phyloP scores from a whole-genome alignment of 495 filamentous ascomycete genomes.

The Elasticomyces elasticus region DNA sequence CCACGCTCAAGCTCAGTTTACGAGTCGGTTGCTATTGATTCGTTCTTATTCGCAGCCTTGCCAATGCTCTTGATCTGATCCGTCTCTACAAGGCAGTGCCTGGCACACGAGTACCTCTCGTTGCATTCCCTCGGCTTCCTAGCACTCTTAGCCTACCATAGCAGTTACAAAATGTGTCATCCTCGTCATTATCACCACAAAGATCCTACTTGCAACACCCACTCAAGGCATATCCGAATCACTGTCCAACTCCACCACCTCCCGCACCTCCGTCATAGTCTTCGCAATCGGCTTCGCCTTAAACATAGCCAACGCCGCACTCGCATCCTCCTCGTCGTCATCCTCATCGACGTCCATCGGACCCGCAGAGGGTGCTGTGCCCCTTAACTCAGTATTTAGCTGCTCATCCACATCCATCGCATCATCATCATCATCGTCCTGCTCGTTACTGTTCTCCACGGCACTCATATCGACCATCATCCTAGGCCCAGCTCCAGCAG shows the following conservation, averaged over 20 bases:
- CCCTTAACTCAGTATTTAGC: not conserved
- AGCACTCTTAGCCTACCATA: no score
- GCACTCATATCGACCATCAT: not conserved
- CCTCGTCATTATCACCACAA: no score
- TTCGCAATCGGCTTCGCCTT: not conserved
- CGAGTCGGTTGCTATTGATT: no score
- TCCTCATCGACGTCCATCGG: conserved; percentile 11
- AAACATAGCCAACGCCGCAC: conserved; percentile 9
- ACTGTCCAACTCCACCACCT: not conserved
- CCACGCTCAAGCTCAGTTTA: no score
- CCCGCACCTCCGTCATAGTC: not conserved
- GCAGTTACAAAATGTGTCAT: no score
- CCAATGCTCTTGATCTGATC: no score
- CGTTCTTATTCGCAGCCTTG: no score
- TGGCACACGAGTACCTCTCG: no score
- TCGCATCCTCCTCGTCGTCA: conserved; percentile 1
- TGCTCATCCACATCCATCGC: conserved; percentile 1
- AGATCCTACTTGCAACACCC: no score
- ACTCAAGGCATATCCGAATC: not conserved
- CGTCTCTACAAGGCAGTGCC: no score
- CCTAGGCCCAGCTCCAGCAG: not conserved
- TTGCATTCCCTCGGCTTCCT: no score
- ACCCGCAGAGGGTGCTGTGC: not conserved
- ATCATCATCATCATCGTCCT: conserved; percentile 6
- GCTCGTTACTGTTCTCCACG: not conserved